Evolutionary conservation across 2,329 filamentous ascomycete species (phyloP).

Genomic region (Fusarium verticillioides): DNA sequence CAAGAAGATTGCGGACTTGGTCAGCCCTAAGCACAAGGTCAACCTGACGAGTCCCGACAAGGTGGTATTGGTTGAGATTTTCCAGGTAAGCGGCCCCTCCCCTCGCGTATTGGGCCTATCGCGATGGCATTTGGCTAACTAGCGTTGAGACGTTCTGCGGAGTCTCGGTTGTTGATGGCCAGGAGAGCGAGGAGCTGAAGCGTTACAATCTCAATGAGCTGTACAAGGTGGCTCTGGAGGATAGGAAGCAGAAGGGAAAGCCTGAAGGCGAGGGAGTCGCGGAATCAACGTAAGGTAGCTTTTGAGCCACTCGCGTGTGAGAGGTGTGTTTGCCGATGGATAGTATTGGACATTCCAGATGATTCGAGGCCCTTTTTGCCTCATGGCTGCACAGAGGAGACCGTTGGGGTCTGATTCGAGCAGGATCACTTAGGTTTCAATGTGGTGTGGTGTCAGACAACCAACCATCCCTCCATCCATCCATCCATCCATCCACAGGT

Average conservation of each 20-base stretch:
- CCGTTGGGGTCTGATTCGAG: not conserved
- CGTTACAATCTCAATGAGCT: conserved; percentile 83
- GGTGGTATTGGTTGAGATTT: conserved; percentile 82
- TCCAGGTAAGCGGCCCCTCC: conserved; percentile 67
- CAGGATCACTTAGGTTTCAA: not conserved
- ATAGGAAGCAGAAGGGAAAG: conserved; percentile 31
- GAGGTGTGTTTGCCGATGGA: conserved; percentile 15
- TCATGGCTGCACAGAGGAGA: conserved; percentile 11
- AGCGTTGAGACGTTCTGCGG: conserved; percentile 74
- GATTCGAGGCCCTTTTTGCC: conserved; percentile 6
- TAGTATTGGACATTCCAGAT: conserved; percentile 9
- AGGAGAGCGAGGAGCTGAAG: conserved; percentile 78
- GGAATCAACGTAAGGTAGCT: conserved; percentile 31
- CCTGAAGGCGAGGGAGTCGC: conserved; percentile 26
- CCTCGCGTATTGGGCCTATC: conserved; percentile 37
- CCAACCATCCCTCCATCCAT: not conserved
- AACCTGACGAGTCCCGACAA: conserved; percentile 82
- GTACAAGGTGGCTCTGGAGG: conserved; percentile 57
- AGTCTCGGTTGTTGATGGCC: conserved; percentile 78
- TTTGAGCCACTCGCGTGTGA: conserved; percentile 15
- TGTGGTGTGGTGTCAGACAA: not conserved
- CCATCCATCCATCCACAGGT: not conserved
- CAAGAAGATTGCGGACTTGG: conserved; percentile 72
- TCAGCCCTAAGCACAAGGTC: conserved; percentile 77
- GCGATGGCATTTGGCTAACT: conserved; percentile 33